Evolutionary conservation across 805 yeast genomes (phyloP).

Genomic region (Lachancea thermotolerans): DNA sequence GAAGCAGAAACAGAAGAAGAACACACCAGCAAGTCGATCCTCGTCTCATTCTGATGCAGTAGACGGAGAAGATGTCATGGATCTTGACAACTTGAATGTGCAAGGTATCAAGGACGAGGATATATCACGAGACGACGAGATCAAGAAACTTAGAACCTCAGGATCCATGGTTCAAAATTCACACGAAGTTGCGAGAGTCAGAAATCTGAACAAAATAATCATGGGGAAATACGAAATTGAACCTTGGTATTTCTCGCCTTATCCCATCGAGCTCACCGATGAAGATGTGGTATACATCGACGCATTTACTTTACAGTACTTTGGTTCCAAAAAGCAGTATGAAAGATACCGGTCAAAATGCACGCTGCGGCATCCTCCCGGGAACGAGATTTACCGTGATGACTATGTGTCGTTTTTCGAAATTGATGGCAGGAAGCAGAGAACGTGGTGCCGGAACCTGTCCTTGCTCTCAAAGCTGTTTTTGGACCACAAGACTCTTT

Average conservation of each 20-base stretch:
- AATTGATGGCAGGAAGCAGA: constrained; percentile 91
- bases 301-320: constrained; percentile 83
- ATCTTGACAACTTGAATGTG: constrained; percentile 74
- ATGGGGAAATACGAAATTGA: constrained; percentile 90
- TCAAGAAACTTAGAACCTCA: constrained; percentile 83
- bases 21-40: constrained; percentile 10
- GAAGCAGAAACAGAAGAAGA: constrained; percentile 27
- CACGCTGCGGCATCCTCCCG: constrained; percentile 93
- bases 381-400: constrained; percentile 94
- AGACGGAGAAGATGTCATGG: constrained; percentile 60
- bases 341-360: constrained; percentile 86
- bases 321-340: constrained; percentile 84
- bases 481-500: constrained; percentile 90
- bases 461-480: constrained; percentile 87
- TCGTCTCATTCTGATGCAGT: constrained; percentile 22
- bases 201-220: constrained; percentile 71
- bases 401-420: constrained; percentile 91
- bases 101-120: constrained; percentile 72
- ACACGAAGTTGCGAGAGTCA: constrained; percentile 80
- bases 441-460: constrained; percentile 95
- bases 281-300: constrained; percentile 86
- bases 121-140: constrained; percentile 82
- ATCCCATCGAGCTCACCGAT: constrained; percentile 90
- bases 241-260: constrained; percentile 98
- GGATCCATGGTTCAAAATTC: constrained; percentile 95